A percentile compares a stretch with the other conserved stretches of the same genome.
phyloP scores from a whole-genome alignment of 768 basidiomycete genomes.

The Boletus pseudopeckii region DNA sequence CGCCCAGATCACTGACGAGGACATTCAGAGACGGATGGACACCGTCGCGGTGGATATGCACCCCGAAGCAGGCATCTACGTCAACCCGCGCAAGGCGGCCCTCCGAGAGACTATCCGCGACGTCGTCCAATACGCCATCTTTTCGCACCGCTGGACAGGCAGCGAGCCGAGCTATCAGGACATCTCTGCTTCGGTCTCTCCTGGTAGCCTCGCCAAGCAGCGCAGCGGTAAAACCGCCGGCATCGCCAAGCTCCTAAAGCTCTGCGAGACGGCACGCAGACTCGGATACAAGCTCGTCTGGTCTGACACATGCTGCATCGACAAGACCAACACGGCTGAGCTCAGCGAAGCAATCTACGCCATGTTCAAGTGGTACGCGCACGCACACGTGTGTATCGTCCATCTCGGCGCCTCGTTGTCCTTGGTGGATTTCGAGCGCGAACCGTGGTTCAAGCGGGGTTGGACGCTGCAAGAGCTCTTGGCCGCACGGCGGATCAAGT shows the following conservation, averaged over 20 bases:
- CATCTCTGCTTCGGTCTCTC: background rate
- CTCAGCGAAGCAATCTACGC: constrained; percentile 32
- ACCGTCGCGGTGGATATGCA: background rate
- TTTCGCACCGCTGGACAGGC: constrained; percentile 25
- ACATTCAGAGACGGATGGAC: constrained; percentile 4
- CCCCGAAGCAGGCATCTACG: constrained; percentile 16
- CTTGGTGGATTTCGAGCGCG: constrained; percentile 11
- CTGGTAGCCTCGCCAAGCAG: background rate
- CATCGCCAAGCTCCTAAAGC: constrained; percentile 14
- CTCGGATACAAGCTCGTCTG: constrained; percentile 23
- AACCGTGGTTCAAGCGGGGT: constrained; percentile 27
- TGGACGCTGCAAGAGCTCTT: constrained; percentile 28
- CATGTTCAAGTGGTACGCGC: constrained; percentile 33
- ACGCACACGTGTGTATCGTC: constrained; percentile 29
- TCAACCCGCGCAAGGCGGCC: constrained; percentile 10
- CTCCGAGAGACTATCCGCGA: constrained; percentile 17
- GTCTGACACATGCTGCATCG: constrained; percentile 33
- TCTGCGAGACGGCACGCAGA: constrained; percentile 21
- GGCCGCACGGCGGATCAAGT: constrained; percentile 27
- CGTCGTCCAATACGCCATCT: constrained; percentile 21
- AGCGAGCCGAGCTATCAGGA: constrained; percentile 25
- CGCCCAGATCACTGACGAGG: constrained; percentile 16
- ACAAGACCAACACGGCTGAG: constrained; percentile 23
- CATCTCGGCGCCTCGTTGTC: constrained; percentile 20
- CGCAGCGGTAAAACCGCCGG: constrained; percentile 2